Evolutionary conservation across 1,139 yeast species (phyloP), one percentile per base, ranked within the genome.

Genomic region (Sugiyamaella pinicola): DNA sequence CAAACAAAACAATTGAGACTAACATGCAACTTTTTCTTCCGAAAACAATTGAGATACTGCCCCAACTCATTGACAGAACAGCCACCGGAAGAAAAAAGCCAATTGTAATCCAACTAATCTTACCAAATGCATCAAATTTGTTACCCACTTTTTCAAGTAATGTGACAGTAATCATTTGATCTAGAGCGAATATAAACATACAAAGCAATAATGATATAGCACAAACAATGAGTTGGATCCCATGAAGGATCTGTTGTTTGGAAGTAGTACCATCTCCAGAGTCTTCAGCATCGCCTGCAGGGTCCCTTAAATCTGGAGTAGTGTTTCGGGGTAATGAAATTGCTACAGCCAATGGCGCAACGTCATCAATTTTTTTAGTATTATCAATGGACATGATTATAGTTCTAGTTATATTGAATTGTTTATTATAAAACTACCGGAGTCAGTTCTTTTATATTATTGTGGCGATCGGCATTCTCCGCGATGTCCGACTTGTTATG

Each of bases 101-200:
- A 1, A 84, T 70, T 5, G 82, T 71, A 33, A 83, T 62, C 88
- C 89, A 83, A 4, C 83, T 83, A 13, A 82, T 72, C 59, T 81
- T 76, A 17, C 78, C 76, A 60, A 81, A 82, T 5, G 76, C 75
- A 41, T 74, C 64, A 64, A 85, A 84, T 58, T 81, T 71, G 46
- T 72, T 69, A 2, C 85, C 83, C 3, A 85, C 83, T 1, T 73
- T 73, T 9, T 83, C 76, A 51, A 84, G 69, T 6, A 83, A 71
- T 1, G 89, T 81, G 1, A 81, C 70, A 1, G 82, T 81, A 55
- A 85, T 83, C 9, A 88, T 84, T 61, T 82, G 85, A 64, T 85
- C 91, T 39, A 85, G 67, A 0, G 89, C 88, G 10, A 80, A 78
- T 31, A 85, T 68, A 61, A 54, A 54, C 52, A 54, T 44, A 12